Base-by-base conservation (phyloP, 2,329 filamentous ascomycete species). In the Neopestalotiopsis rosae region DNA sequence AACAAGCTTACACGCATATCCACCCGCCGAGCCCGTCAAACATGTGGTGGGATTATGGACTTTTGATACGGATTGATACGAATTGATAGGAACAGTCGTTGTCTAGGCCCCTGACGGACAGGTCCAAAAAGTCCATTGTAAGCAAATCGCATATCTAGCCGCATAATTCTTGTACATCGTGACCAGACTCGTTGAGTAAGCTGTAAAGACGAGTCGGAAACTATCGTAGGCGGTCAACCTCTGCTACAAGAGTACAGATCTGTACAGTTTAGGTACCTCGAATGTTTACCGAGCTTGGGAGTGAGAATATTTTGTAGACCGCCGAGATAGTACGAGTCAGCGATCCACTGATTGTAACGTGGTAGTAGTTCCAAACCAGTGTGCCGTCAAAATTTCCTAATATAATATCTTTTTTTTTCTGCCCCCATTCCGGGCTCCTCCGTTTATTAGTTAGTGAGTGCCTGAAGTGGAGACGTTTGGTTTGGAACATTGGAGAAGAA, bases 81-180 rank as follows among this genome's bases (percentile, higher is more conserved):
- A 9, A 20, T n/a, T 52, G 45, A 52, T 52, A 52, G 4, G 45
- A 52, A 20, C 17, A 17, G 45, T 52, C 45, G 45, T n/a, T 10
- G 17, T 52, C n/a, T 17, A n/a, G 45, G 7, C 20, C 20, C 45
- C 45, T n/a, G n/a, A 14, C 17, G 45, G 17, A 52, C 45, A 52
- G 45, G 45, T 24, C 20, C 45, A 52, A 10, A 28, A 52, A 20
- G 10, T 52, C 45, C 45, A 52, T 17, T 10, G 45, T 52, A 14
- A 52, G 45, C 45, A 52, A 52, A 52, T 20, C 45, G 45, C 45
- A 20, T n/a, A n/a, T n/a, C 45, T 52, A 52, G 45, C 45, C 17
- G 45, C 45, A 52, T 52, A 52, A 52, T 10, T 52, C 34, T 52
- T 52, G 45, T 52, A 52, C 45, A 52, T 52, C 45, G n/a, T 52